Percentiles rank a stretch among this genome's conserved stretches.
These are phyloP conservation scores for Trametes coccinea DNA, from an alignment of 768 basidiomycete genomes.

Conservation along the genomic window DNA sequence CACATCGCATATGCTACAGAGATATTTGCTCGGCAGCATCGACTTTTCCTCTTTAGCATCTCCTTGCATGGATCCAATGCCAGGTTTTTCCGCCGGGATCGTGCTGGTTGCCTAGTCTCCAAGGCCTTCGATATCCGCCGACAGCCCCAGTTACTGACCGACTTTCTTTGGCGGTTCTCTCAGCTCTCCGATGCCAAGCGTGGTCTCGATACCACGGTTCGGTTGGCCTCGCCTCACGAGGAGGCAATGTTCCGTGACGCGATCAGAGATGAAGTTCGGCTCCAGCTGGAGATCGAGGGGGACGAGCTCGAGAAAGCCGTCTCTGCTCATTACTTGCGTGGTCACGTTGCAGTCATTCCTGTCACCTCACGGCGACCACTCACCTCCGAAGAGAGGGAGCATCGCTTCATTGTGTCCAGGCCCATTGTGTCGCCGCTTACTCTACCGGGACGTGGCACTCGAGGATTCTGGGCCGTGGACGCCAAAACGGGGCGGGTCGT, in stretches of 20 bases:
- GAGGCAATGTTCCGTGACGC: constrained; percentile 1
- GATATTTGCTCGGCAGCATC: constrained; percentile 30
- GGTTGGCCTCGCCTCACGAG: background rate
- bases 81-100: constrained; percentile 36
- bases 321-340: constrained; percentile 7
- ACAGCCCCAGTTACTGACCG: constrained; percentile 25
- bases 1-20: background rate
- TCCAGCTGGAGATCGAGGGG: background rate
- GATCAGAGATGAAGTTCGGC: background rate
- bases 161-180: constrained; percentile 36
- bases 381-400: too few relatives aligned
- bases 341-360: background rate
- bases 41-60: constrained; percentile 32
- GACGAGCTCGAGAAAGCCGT: constrained; percentile 5
- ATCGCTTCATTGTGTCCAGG: constrained; percentile 1
- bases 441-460: constrained; percentile 4
- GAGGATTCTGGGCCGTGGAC: constrained; percentile 16
- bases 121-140: constrained; percentile 28
- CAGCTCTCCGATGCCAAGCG: constrained; percentile 19
- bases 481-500: background rate
- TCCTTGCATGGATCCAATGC: constrained; percentile 28
- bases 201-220: constrained; percentile 28
- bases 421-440: constrained; percentile 2
- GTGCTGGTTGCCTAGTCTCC: constrained; percentile 35
- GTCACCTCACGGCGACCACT: background rate